These are phyloP conservation scores for Fusarium annulatum DNA, from an alignment of 2,329 filamentous ascomycete genomes.

Conservation along the genomic window DNA sequence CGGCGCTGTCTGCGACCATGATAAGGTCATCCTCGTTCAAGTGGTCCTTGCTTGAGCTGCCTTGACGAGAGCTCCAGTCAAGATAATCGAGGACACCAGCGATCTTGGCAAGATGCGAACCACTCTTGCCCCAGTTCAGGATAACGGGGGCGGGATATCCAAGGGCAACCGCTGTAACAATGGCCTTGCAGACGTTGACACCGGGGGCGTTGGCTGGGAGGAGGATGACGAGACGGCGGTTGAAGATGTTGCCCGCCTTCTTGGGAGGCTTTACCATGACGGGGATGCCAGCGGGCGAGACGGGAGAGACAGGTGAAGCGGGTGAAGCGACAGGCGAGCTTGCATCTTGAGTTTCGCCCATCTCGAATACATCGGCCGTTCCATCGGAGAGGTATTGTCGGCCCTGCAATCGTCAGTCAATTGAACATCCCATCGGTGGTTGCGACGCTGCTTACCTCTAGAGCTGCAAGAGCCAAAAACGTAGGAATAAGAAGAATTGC, in stretches of 20 bases:
- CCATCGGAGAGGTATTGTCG: conserved; percentile 28
- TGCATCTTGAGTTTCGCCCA: neutral
- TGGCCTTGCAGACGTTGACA: conserved; percentile 44
- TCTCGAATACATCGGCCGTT: conserved; percentile 21
- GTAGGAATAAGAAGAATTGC: conserved; percentile 14
- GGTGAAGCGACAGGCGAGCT: neutral
- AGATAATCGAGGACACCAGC: conserved; percentile 44
- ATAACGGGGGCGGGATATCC: conserved; percentile 46
- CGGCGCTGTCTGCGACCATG: conserved; percentile 44
- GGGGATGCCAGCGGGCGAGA: neutral
- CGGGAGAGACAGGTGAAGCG: neutral
- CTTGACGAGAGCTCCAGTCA: conserved; percentile 26
- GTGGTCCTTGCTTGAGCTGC: conserved; percentile 10
- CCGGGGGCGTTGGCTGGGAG: conserved; percentile 35
- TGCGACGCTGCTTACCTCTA: conserved; percentile 1
- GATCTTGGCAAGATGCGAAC: conserved; percentile 44
- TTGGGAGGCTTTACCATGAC: neutral
- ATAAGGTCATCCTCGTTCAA: conserved; percentile 42
- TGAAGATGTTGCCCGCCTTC: neutral
- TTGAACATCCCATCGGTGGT: no score
- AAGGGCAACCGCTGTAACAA: conserved; percentile 41
- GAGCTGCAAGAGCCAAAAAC: conserved; percentile 16
- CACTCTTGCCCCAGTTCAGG: conserved; percentile 44
- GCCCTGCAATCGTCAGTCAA: neutral
- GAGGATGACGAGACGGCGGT: conserved; percentile 35